Base-by-base conservation (phyloP, 83 land plant genomes). In the Larix sibirica region DNA sequence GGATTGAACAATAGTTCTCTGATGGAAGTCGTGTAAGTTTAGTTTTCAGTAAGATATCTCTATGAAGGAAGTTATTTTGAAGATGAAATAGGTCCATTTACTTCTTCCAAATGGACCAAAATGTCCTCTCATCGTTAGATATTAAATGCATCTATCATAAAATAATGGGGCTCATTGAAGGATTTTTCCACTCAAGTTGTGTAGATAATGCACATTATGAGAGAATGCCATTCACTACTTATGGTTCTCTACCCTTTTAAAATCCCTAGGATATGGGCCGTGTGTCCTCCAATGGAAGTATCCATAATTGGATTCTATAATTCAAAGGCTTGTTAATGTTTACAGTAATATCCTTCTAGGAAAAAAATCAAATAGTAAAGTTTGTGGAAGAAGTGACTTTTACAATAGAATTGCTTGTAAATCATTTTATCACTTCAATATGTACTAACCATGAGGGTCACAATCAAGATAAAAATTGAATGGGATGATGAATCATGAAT, bases 251-350 rank as follows among this genome's bases (percentile, higher is more conserved):
- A 42, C 54, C n/a, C 50, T 16, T 80, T 61, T 12, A 81, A 8
- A 62, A 70, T 24, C 58, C 77, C 68, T 24, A 17, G 91, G 86
- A 16, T 85, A 90, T 79, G 65, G 38, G 24, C 85, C 84, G 38
- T 83, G 87, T 33, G 86, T 86, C 47, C 87, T 94, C 58, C 94
- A 92, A 33, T 92, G 94, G 96, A 86, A 94, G 75, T 84, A 85
- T 80, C 80, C 84, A 76, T 94, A 92, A 61, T 89, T 94, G 9
- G 80, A 64, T 64, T 68, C 80, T 64, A 54, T 85, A 59, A 77
- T 96, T 70, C 91, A 89, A 79, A 74, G 82, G 36, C 92, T 94
- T 84, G 82, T 89, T 16, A 69, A 79, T 4, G 77, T 81, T 16
- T 90, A 95, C 74, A 81, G 87, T 80, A 87, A 92, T 59, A 42